A percentile compares a stretch with the other conserved stretches of the same genome.
Evolutionary conservation across 495 filamentous ascomycete genomes (phyloP).

Genomic region (Penicillium desertorum): DNA sequence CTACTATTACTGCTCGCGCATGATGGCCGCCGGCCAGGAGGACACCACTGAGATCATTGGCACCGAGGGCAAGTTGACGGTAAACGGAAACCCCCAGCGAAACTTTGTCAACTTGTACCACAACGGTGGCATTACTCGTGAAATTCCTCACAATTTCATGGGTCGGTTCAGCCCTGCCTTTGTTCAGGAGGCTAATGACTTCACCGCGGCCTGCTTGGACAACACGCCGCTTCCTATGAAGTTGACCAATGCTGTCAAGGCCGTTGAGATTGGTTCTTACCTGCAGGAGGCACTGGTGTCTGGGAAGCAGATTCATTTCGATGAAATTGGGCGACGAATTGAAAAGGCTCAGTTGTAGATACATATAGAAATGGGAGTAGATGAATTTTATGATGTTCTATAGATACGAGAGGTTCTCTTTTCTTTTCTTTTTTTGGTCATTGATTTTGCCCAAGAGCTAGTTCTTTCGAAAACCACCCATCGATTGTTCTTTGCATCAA

Average conservation of each 20-base stretch:
- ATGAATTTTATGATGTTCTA: neutral
- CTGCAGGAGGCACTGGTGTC: slow-evolving; percentile 55
- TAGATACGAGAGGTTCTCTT: neutral
- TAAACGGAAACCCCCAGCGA: slow-evolving; percentile 52
- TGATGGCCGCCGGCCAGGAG: slow-evolving; percentile 62
- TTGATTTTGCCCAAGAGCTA: too few species aligned
- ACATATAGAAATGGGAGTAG: neutral
- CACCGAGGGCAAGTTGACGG: slow-evolving; percentile 56
- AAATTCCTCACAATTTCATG: slow-evolving; percentile 54
- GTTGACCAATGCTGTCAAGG: slow-evolving; percentile 53
- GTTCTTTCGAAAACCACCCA: too few species aligned
- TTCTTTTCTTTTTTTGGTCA: too few species aligned
- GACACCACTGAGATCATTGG: slow-evolving; percentile 64
- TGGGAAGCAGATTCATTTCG: slow-evolving; percentile 58
- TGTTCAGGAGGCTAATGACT: slow-evolving; percentile 57
- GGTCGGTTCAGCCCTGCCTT: slow-evolving; percentile 57
- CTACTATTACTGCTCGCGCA: slow-evolving; percentile 57
- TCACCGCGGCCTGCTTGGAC: slow-evolving; percentile 53
- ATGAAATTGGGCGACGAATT: slow-evolving; percentile 47
- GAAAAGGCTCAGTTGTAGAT: slow-evolving; percentile 28
- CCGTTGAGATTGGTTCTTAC: slow-evolving; percentile 57
- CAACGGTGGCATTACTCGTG: slow-evolving; percentile 46
- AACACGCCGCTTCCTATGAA: slow-evolving; percentile 52
- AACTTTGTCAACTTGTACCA: slow-evolving; percentile 53
- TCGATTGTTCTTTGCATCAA: too few species aligned